Percentiles rank a stretch among this genome's conserved stretches.
phyloP scores from a whole-genome alignment of 768 basidiomycete species.

The Boletus speciosus region DNA sequence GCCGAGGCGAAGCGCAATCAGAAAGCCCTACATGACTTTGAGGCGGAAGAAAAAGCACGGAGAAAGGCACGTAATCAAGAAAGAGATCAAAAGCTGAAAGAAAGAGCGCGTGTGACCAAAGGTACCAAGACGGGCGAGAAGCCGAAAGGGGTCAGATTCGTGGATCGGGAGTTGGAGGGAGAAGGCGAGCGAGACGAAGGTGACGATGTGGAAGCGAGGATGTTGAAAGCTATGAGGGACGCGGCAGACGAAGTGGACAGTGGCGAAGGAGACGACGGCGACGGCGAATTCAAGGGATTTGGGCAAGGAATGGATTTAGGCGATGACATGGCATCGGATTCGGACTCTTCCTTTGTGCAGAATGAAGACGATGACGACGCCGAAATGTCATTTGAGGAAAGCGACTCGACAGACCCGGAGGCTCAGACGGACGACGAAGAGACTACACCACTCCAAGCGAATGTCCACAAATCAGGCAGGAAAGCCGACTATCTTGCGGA shows the following conservation, averaged over 20 bases:
- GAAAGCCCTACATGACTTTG: slow-evolving; percentile 36
- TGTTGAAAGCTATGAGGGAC: slow-evolving; percentile 30
- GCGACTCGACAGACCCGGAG: slow-evolving; percentile 8
- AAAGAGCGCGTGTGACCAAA: slow-evolving; percentile 34
- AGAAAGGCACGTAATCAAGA: slow-evolving; percentile 45
- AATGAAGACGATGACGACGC: slow-evolving; percentile 15
- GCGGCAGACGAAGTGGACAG: slow-evolving; percentile 22
- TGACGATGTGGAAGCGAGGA: slow-evolving; percentile 21
- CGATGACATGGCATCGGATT: slow-evolving; percentile 9
- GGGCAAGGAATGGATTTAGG: slow-evolving; percentile 7
- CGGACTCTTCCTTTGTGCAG: slow-evolving; percentile 13
- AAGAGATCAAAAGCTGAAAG: slow-evolving; percentile 49
- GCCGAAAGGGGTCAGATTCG: slow-evolving; percentile 12
- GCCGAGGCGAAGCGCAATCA: slow-evolving; percentile 36
- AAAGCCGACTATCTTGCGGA: slow-evolving; percentile 59
- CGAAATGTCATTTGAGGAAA: slow-evolving; percentile 10
- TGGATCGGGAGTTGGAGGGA: slow-evolving; percentile 6
- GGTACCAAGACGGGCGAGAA: slow-evolving; percentile 6
- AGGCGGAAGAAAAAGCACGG: slow-evolving; percentile 38
- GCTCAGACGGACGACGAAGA: slow-evolving; percentile 18
- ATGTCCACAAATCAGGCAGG: slow-evolving; percentile 19
- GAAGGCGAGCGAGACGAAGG: slow-evolving; percentile 26
- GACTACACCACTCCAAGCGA: not conserved
- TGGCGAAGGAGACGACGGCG: slow-evolving; percentile 17
- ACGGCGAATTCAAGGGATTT: slow-evolving; percentile 14